Evolutionary conservation across 257 asterid species (phyloP).

Genomic region (Knoxia roxburghii): DNA sequence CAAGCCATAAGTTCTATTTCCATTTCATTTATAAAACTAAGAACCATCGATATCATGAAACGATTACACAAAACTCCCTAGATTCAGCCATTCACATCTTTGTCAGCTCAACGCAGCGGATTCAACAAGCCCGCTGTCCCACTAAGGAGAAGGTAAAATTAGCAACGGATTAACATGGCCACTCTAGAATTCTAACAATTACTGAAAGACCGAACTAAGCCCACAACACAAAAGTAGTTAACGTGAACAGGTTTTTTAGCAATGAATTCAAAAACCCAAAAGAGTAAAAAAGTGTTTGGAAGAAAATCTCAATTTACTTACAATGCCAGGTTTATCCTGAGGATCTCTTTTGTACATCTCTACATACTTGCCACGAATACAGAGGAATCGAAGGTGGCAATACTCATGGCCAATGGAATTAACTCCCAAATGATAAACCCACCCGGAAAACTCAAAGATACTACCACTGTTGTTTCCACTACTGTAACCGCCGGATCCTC

Average conservation of each 20-base stretch:
- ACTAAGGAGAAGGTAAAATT: neutral
- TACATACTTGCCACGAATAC: conserved; percentile 51
- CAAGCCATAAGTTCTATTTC: neutral
- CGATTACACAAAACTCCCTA: neutral
- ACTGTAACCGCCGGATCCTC: conserved; percentile 13
- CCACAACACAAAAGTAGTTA: neutral
- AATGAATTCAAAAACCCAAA: no score
- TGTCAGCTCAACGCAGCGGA: neutral
- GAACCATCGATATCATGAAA: neutral
- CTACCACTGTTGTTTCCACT: conserved; percentile 24
- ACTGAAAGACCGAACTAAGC: neutral
- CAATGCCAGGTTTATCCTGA: conserved; percentile 55
- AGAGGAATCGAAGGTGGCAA: conserved; percentile 64
- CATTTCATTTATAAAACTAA: no score
- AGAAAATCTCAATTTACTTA: conserved; percentile 26
- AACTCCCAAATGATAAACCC: conserved; percentile 76
- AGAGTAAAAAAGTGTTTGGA: no score
- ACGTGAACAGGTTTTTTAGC: no score
- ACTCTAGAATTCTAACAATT: neutral
- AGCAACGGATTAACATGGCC: neutral
- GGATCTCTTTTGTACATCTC: conserved; percentile 85
- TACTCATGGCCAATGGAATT: conserved; percentile 72
- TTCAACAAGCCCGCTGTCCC: neutral
- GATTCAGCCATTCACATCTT: neutral
- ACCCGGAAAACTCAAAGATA: conserved; percentile 59